A percentile compares a stretch with the other conserved stretches of the same genome.
These are phyloP conservation scores for Mediolabrus comicus DNA, from an alignment of 108 stramenopile species.

Conservation along the genomic window DNA sequence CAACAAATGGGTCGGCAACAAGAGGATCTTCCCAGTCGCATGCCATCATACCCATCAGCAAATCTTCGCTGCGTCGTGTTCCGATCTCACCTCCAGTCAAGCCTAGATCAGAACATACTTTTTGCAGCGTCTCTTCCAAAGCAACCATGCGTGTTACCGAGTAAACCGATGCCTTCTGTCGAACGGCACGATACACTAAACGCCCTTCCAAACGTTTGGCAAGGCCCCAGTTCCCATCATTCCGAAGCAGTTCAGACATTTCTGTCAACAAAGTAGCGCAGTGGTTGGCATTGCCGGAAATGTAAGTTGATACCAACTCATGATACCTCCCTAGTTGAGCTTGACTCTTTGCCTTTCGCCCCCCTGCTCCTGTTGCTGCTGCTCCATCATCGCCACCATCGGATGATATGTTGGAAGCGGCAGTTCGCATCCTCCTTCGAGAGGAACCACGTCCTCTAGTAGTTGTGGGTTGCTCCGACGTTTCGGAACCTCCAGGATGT, in stretches of 20 bases:
- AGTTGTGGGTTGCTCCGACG: background rate
- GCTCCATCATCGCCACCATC: background rate
- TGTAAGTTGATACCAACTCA: slow-evolving; percentile 36
- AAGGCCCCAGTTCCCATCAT: slow-evolving; percentile 39
- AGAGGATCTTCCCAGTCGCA: slow-evolving; percentile 32
- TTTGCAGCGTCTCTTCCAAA: slow-evolving; percentile 24
- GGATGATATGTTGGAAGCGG: background rate
- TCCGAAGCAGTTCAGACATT: slow-evolving; percentile 19
- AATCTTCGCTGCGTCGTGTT: slow-evolving; percentile 17
- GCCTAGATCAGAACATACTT: background rate
- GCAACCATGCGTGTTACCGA: slow-evolving; percentile 18
- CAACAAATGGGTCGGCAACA: slow-evolving; percentile 29
- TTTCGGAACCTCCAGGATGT: slow-evolving; percentile 4
- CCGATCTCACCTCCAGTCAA: slow-evolving; percentile 7
- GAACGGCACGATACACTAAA: slow-evolving; percentile 28
- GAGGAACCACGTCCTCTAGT: slow-evolving; percentile 3
- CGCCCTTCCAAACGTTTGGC: slow-evolving; percentile 40
- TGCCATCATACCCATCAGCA: slow-evolving; percentile 35
- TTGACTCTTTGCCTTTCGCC: slow-evolving; percentile 1
- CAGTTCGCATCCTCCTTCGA: slow-evolving; percentile 6
- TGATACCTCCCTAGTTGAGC: slow-evolving; percentile 30
- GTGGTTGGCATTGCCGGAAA: slow-evolving; percentile 30
- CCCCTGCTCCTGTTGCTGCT: background rate
- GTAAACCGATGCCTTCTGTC: slow-evolving; percentile 31
- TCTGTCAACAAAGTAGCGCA: slow-evolving; percentile 30